Base-by-base conservation (phyloP, 345 rosid genomes). In the Rhizophora mangle region DNA sequence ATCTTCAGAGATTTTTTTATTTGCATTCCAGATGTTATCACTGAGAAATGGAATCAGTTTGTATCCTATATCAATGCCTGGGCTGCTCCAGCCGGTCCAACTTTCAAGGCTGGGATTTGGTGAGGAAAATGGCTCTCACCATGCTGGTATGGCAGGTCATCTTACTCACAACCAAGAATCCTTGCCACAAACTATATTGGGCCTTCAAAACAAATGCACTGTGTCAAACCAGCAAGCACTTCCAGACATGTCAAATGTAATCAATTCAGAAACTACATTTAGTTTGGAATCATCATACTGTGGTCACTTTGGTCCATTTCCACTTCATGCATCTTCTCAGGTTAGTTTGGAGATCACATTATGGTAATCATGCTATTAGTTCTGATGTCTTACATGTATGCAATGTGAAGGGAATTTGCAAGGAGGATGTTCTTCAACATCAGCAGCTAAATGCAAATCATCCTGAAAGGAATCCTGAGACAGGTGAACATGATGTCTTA, bases 11-110 rank as follows among this genome's bases (percentile, higher is more conserved):
- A n/a, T 69, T 60, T 34, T 10, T 11, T 68, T 68, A 68, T 68
- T 56, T 59, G 27, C 22, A 27, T 75, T 76, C 62, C 80, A 93
- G 98, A 86, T 90, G 92, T 71, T 93, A 73, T 84, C 96, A n/a
- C 71, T 89, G 86, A 86, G 89, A 70, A 93, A 93, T 69, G 98
- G 98, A 68, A 53, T 87, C 60, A 85, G 80, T 62, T 83, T 90
- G 69, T 87, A 84, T 75, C 96, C 96, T 6, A 61, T 86, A 83
- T 81, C 83, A 69, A 73, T 90, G 62, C 92, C 98, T 19, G 91
- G 85, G 63, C 63, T 74, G n/a, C 72, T 80, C 64, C 87, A 78
- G 11, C 87, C 96, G 53, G 62, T 85, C 52, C 90, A 80, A 26
- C 68, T 76, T 60, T 61, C 88, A 20, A 82, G 85, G 54, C 43